A percentile compares a stretch with the other conserved stretches of the same genome.
Conservation (phyloP, 164 flowering plant species). For the Cinnamomum chago region DNA sequence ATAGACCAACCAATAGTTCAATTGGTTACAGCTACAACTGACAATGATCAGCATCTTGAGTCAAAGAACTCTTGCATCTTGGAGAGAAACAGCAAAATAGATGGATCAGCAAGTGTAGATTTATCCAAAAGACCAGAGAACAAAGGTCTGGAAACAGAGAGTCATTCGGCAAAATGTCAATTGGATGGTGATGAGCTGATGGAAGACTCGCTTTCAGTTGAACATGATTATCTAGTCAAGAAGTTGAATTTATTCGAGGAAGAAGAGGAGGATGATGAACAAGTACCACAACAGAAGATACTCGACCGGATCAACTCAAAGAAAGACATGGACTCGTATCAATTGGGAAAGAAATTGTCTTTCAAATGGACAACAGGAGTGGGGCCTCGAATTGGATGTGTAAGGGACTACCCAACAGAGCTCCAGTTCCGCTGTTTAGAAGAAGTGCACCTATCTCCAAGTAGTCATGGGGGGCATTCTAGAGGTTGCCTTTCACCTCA, state of each 20-base stretch:
- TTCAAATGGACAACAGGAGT: conserved; percentile 82
- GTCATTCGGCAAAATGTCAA: conserved; percentile 13
- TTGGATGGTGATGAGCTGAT: conserved; percentile 25
- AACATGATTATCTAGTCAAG: conserved; percentile 17
- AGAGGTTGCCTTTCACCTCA: too few relatives aligned
- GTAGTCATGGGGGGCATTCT: conserved; percentile 20
- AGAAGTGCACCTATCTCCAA: conserved; percentile 69
- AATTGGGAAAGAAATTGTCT: conserved; percentile 66
- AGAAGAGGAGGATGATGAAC: conserved; percentile 27
- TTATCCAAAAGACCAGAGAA: conserved; percentile 23
- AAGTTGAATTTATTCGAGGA: conserved; percentile 22
- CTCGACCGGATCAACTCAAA: conserved; percentile 56
- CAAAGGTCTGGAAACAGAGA: conserved; percentile 7
- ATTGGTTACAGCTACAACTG: conserved; percentile 1
- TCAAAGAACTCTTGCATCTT: conserved; percentile 20
- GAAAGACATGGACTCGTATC: conserved; percentile 50
- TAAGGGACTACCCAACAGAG: conserved; percentile 69
- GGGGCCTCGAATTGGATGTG: conserved; percentile 79
- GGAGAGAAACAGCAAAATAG: conserved; percentile 24
- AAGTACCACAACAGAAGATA: conserved; percentile 44
- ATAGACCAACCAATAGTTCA: conserved; percentile 1
- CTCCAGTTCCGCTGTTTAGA: conserved; percentile 62
- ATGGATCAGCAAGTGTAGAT: conserved; percentile 34
- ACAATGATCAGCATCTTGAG: not conserved
- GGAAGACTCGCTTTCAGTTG: conserved; percentile 19